phyloP scores from a whole-genome alignment of 2,329 filamentous ascomycete species.

The Monilinia fructigena region DNA sequence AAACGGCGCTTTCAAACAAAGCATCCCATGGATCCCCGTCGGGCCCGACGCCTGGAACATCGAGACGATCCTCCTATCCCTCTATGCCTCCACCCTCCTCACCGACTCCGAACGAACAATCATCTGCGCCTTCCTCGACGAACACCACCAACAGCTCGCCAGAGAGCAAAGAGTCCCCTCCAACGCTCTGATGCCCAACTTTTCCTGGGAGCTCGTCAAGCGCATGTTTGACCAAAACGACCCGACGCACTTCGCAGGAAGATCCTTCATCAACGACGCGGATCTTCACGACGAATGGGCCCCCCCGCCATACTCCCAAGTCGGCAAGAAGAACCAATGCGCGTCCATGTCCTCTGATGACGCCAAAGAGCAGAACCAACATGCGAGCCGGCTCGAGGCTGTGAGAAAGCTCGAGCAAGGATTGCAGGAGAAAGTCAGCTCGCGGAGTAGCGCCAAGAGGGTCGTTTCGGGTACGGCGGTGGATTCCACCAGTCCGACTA shows the following conservation, averaged over 20 bases:
- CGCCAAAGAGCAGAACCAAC: too few relatives aligned
- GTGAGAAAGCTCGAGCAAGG: background rate
- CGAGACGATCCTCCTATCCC: background rate
- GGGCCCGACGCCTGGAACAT: conserved; percentile 11
- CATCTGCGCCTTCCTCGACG: background rate
- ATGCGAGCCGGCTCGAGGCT: fast-evolving
- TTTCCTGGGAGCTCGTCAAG: conserved; percentile 4
- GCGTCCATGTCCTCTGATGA: too few relatives aligned
- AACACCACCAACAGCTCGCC: conserved; percentile 7
- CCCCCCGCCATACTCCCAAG: too few relatives aligned
- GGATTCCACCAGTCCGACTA: conserved; percentile 10
- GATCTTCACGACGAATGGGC: background rate
- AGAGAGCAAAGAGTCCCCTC: background rate
- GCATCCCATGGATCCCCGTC: conserved; percentile 2
- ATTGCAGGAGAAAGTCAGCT: background rate
- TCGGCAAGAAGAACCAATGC: background rate
- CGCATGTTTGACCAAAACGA: conserved; percentile 21
- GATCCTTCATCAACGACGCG: background rate
- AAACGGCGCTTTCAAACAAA: background rate
- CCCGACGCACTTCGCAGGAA: conserved; percentile 4
- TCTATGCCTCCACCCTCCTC: background rate
- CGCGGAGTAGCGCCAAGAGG: conserved; percentile 1
- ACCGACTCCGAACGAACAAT: background rate
- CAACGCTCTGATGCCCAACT: background rate
- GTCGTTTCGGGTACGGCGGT: background rate